A percentile compares a stretch with the other conserved stretches of the same genome.
Conservation (phyloP, 495 filamentous ascomycete genomes). For the Xylaria longipes region DNA sequence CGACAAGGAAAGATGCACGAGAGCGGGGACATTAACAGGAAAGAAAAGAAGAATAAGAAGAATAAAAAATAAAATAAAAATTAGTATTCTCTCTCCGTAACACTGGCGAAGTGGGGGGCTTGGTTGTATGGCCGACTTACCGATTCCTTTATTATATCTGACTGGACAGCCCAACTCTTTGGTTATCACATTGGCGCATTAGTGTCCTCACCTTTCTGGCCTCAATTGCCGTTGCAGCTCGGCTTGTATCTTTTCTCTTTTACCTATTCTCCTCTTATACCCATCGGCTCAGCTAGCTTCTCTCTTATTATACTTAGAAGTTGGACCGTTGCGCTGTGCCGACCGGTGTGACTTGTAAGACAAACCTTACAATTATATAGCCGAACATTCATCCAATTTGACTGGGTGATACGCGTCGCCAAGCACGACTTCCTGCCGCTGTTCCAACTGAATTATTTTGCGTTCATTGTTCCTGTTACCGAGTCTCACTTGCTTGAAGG, state of each 20-base stretch:
- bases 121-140: not conserved
- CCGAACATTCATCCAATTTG: slow-evolving; percentile 2
- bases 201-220: not conserved
- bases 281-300: not conserved
- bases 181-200: not conserved
- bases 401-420: not conserved
- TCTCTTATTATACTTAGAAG: not conserved
- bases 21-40: slow-evolving; percentile 1
- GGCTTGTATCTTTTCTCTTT: not conserved
- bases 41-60: slow-evolving; percentile 2
- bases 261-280: not conserved
- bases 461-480: not conserved
- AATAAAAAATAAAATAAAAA: not conserved
- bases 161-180: not conserved
- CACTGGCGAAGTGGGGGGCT: not conserved
- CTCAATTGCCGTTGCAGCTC: not conserved
- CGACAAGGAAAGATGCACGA: slow-evolving; percentile 16
- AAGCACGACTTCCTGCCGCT: not conserved
- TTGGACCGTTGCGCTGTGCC: not conserved
- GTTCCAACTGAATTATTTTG: not conserved
- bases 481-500: not conserved
- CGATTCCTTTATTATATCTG: slow-evolving; percentile 21
- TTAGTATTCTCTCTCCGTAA: slow-evolving; percentile 1
- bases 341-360: not conserved
- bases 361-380: not conserved